These are phyloP conservation scores for Gilbertella persicaria DNA, from an alignment of 371 early-diverging fungal species.

Conservation along the genomic window DNA sequence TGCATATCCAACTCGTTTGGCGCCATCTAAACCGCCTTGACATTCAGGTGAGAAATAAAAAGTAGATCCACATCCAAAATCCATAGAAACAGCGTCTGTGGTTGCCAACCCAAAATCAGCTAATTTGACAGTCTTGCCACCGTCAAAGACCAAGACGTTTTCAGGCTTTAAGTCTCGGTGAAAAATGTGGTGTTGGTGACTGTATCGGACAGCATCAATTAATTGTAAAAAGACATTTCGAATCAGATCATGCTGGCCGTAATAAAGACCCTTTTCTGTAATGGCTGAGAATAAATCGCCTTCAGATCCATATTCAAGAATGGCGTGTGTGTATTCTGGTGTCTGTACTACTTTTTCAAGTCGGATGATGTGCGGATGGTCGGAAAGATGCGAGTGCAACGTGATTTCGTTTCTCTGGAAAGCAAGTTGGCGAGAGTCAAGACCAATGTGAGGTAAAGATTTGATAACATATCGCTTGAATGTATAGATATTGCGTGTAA, in stretches of 20 bases:
- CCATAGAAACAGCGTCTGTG: conserved; percentile 65
- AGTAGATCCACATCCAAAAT: conserved; percentile 89
- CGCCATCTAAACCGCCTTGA: conserved; percentile 61
- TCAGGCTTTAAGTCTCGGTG: conserved; percentile 84
- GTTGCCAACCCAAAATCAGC: conserved; percentile 96
- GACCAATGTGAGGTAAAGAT: conserved; percentile 61
- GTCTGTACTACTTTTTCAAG: conserved; percentile 68
- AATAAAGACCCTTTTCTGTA: conserved; percentile 55
- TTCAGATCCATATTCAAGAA: conserved; percentile 71
- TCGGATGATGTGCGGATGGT: conserved; percentile 73
- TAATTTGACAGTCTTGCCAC: conserved; percentile 67
- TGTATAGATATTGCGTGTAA: conserved; percentile 43
- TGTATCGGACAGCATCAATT: conserved; percentile 55
- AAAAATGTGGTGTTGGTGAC: conserved; percentile 57
- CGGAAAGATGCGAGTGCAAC: conserved; percentile 66
- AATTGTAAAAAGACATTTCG: conserved; percentile 58
- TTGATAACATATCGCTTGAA: conserved; percentile 63
- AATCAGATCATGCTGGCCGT: conserved; percentile 49
- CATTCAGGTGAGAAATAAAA: conserved; percentile 95
- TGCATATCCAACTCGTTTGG: conserved; percentile 55
- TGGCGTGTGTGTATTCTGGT: conserved; percentile 67
- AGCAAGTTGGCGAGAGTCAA: conserved; percentile 57
- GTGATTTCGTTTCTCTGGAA: conserved; percentile 75
- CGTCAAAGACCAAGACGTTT: conserved; percentile 58
- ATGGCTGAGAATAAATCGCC: conserved; percentile 72